Base-by-base conservation (phyloP, 495 filamentous ascomycete species). In the Gamarada debralockiae region DNA sequence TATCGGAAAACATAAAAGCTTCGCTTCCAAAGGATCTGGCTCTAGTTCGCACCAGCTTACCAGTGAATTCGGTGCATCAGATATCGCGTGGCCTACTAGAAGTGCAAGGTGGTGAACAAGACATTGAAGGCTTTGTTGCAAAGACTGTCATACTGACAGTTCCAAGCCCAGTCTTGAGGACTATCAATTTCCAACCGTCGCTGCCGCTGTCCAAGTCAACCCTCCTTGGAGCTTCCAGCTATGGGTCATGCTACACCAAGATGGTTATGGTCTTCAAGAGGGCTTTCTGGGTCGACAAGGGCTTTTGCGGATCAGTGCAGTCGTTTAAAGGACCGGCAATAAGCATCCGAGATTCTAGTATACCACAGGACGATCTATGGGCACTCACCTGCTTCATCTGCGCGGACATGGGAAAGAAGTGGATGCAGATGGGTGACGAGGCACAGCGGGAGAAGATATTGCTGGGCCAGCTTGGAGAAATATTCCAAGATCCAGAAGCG, bases 331-430 rank as follows among this genome's bases (percentile, higher is more conserved):
- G 73, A 0, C 73, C 74, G 0, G 65, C 64, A 3, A 37, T 57
- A 1, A 63, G 75, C 15, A 61, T 63, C 2, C 61, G 72, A 1
- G 74, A 78, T 44, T 72, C 64, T 7, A 65, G 65, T 40, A 61
- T 25, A 18, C 57, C 57, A 0, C 48, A 54, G 4, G 62, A 69
- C 36, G 27, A 44, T 0, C 66, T 71, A 34, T 71, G 61, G 29
- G 54, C 64, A 0, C 59, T 77, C 0, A 73, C 67, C 1, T 72
- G 67, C 38, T 74, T 76, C 34, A 22, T 74, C 29, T 52, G 55
- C 9, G 72, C 67, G 1, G 56, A 60, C 21, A 22, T 24, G 1
- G 73, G 66, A 22, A 53, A 61, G 8, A 37, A 38, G 1, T 73
- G 67, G 69, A 42, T 53, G 0, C 34, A 43, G 18, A 33, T 57